Percentiles rank a stretch among this genome's conserved stretches.
phyloP scores from a whole-genome alignment of 148 eudicot species.

The Polygonum maritimum region DNA sequence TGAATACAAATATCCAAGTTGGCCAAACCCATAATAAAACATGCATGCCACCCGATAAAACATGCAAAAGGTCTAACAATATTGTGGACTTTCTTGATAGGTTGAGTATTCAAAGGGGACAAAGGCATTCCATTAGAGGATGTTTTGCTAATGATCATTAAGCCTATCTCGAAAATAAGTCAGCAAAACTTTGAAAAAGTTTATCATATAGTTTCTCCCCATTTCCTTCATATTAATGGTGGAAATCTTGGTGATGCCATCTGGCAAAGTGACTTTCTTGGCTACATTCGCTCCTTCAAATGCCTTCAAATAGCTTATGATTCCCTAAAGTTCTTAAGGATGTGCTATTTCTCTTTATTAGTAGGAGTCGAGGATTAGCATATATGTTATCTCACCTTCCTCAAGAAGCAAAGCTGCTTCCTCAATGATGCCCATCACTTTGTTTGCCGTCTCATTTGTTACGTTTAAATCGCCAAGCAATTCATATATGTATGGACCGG shows the following conservation, averaged over 20 bases:
- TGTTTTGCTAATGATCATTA: neutral
- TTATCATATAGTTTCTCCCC: neutral
- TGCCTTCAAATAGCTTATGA: too few relatives aligned
- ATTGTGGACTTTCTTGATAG: neutral
- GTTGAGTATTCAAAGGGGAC: neutral
- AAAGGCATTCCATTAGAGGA: neutral
- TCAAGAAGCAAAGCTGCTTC: conserved; percentile 79
- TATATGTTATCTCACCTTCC: conserved; percentile 50
- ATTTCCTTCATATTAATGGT: neutral
- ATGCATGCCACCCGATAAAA: neutral
- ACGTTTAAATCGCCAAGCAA: conserved; percentile 74
- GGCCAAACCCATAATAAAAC: neutral
- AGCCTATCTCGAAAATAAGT: neutral
- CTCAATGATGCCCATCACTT: conserved; percentile 67
- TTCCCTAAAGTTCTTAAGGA: too few relatives aligned
- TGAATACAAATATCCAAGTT: neutral
- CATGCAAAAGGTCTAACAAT: neutral
- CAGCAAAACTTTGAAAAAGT: neutral
- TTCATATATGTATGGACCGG: conserved; percentile 92
- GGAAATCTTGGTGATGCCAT: neutral
- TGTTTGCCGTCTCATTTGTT: conserved; percentile 45
- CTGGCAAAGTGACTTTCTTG: too few relatives aligned
- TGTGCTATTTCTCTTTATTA: neutral
- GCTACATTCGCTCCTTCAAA: too few relatives aligned
- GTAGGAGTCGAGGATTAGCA: neutral